These are phyloP conservation scores for Gynandropsis gynandra DNA, from an alignment of 345 rosid genomes.

Conservation along the genomic window DNA sequence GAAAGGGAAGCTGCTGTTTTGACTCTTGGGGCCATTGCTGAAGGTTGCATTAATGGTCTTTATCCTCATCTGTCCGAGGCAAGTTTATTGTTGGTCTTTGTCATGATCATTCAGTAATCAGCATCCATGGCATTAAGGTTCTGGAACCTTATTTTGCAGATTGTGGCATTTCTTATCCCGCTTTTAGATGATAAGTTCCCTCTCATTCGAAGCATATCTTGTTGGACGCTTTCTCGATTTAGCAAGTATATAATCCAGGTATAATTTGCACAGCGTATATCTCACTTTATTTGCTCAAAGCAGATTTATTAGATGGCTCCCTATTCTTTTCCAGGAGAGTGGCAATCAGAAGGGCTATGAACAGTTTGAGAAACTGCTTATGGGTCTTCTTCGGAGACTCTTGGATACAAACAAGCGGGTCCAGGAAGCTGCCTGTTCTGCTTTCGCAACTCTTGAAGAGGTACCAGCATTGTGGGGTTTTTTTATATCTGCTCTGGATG, in stretches of 20 bases:
- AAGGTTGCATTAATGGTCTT: slow-evolving; percentile 94
- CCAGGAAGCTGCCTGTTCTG: slow-evolving; percentile 99
- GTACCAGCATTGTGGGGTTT: slow-evolving; percentile 33
- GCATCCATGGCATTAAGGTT: slow-evolving; percentile 8
- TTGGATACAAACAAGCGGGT: slow-evolving; percentile 92
- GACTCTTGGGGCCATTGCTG: slow-evolving; percentile 90
- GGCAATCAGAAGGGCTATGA: slow-evolving; percentile 64
- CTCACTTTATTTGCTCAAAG: slow-evolving; percentile 7
- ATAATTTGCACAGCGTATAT: slow-evolving; percentile 17
- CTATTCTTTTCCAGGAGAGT: slow-evolving; percentile 44
- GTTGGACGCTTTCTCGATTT: slow-evolving; percentile 98
- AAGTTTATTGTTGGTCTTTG: slow-evolving; percentile 19
- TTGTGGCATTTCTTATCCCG: slow-evolving; percentile 82
- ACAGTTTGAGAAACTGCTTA: slow-evolving; percentile 75
- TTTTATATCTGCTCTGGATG: slow-evolving; percentile 16
- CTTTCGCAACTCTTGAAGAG: slow-evolving; percentile 97
- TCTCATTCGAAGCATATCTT: slow-evolving; percentile 86
- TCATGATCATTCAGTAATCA: slow-evolving; percentile 13
- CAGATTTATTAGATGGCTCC: slow-evolving; percentile 11
- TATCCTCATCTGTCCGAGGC: slow-evolving; percentile 83
- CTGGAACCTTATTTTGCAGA: slow-evolving; percentile 42
- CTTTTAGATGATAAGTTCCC: slow-evolving; percentile 90
- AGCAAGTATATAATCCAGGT: slow-evolving; percentile 98
- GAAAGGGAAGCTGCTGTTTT: slow-evolving; percentile 98
- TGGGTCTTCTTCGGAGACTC: slow-evolving; percentile 73